Evolutionary conservation across 768 basidiomycete species (phyloP), one percentile per base, ranked within the genome.

Genomic region (Lyophyllum atratum): DNA sequence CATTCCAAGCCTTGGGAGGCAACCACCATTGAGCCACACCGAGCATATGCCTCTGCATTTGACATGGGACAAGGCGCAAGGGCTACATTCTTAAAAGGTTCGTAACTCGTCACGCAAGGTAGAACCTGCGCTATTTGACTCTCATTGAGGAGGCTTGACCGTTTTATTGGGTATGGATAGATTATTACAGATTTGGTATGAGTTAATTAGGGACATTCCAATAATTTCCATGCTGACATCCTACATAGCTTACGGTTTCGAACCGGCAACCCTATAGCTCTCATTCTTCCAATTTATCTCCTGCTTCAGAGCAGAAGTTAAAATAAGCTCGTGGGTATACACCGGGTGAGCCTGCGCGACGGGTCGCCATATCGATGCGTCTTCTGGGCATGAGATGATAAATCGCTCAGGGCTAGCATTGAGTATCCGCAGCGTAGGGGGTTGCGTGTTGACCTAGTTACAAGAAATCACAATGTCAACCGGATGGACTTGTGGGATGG

Each of bases 281-380:
- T 69, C 65, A 43, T 79, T 77, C 24, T 90, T 79, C 84, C 85
- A 89, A 22, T 85, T 83, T 21, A 90, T 74, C 61, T 85, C 71
- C 67, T 93, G 92, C 58, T 75, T 83, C 67, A 92, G 68, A 1
- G 85, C 83, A 0, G 79, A 83, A 31, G 75, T 83, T 56, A 93
- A 69, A 14, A 94, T 68, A 25, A 93, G 72, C 66, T 93, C 90
- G 26, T 81, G 79, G 0, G 80, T 80, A 69, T 90, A 93, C n/a
- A 93, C 78, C 19, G 76, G 75, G 60, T 82, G 74, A 19, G 81
- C 63, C 4, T 63, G 64, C 0, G 74, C 74, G 39, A 93, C 74
- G 7, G 86, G 80, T 24, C 82, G 72, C 90, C 92, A 93, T 15
- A 88, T 80, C 2, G 79, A 73, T 24, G 72, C 72, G 60, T 93